Evolutionary conservation across 2,329 filamentous ascomycete genomes (phyloP), one percentile per base, ranked within the genome.

Genomic region (Sclerotiophoma versabilis): DNA sequence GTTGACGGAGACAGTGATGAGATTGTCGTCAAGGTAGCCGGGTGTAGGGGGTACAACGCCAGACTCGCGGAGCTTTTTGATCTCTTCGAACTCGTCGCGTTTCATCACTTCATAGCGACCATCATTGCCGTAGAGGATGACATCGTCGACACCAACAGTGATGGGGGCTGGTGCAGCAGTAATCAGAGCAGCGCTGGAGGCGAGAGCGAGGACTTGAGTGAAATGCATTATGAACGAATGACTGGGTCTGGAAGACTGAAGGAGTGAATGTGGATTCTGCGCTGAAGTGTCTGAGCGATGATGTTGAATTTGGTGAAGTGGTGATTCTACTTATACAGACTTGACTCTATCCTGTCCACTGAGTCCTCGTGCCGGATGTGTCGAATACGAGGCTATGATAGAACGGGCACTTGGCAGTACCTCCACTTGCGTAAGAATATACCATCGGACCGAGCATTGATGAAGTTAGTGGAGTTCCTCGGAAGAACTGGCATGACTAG

Each of bases 21-120:
- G 53, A 11, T 20, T 41, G 6, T 43, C 39, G 14, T 65, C 55
- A 11, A 66, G 62, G 26, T 65, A 49, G 29, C 54, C 29, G 7
- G 66, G 66, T 48, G 42, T 65, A 3, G 67, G 67, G 7, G 62
- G 64, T 2, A 38, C 22, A 15, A 43, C 47, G 19, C 23, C 53
- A 17, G 60, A 57, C 5, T 62, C 57, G 38, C 59, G 63, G 10
- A 52, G 47, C 12, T 48, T 52, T 26, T 64, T 51, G 17, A 68
- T 50, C 27, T 62, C 57, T 0, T 58, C 56, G 15, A 69, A 32
- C 5, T 68, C 64, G 19, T 51, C 50, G 15, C 68, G 60, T 50
- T 69, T 70, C 52, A 69, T 63, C 29, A 64, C 37, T 3, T 57
- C 44, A 56, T 56, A 65, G 34, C 62, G 65, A 2, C 67, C 67